Base-by-base conservation (phyloP, 2,329 filamentous ascomycete genomes). In the Diaporthe amygdali region DNA sequence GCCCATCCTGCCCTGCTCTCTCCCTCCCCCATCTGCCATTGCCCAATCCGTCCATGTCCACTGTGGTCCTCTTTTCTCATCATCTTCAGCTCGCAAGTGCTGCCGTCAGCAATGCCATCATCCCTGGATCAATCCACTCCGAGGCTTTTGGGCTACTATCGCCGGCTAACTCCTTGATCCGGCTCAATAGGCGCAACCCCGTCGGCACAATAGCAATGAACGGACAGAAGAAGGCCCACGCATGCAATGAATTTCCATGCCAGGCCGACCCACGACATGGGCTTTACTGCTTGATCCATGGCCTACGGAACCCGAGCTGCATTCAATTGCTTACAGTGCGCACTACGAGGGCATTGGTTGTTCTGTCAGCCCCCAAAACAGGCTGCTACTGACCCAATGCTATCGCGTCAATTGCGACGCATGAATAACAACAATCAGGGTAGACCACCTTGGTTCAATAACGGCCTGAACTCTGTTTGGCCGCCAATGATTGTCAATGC, bases 151-250 rank as follows among this genome's bases (percentile, higher is more conserved):
- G 37, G 37, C 37, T 14, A 39, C 39, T 64, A 71, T 68, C 37
- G 22, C 66, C 69, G 69, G 32, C 69, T 55, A 64, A 54, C 30
- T 69, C 66, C 69, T 68, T 44, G 27, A 22, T 41, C 44, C 55
- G 59, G 32, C 25, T 22, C 17, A 7, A 30, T 7, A 22, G 41
- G 34, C 5, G 5, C 47, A 63, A 71, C 55, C 22, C 69, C 54
- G 39, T 63, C 55, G 47, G 69, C 27, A 8, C 34, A 71, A 63
- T 32, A 37, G 15, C 9, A 9, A 52, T 27, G 25, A 10, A 39
- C 66, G 52, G 66, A 68, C 9, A 39, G 41, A 30, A 39, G 17
- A 27, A 30, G 32, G 22, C 41, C 14, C 15, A 22, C 7, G 37
- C 25, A 2, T 27, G 12, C 5, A n/a, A 10, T 32, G 15, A n/a